phyloP scores from a whole-genome alignment of 2,329 filamentous ascomycete genomes.

The Botrytis porri region DNA sequence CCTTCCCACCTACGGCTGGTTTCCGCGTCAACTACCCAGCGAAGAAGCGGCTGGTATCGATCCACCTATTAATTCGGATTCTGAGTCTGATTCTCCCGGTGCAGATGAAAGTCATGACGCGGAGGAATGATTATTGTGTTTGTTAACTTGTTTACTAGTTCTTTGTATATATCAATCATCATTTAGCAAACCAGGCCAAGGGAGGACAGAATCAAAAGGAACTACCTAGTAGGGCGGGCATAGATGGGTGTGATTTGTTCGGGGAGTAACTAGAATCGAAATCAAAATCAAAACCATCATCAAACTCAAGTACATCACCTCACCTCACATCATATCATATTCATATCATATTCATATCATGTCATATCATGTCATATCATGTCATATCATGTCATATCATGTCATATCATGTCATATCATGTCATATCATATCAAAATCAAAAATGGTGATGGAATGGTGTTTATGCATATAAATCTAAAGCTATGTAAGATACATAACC shows the following conservation, averaged over 20 bases:
- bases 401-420: background rate
- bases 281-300: background rate
- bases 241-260: background rate
- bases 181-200: background rate
- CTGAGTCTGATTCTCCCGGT: slow-evolving; percentile 22
- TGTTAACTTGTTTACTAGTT: too few relatives aligned
- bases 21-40: slow-evolving; percentile 41
- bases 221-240: too few relatives aligned
- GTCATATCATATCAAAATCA: background rate
- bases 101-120: background rate
- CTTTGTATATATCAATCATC: too few relatives aligned
- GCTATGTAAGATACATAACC: slow-evolving; percentile 33
- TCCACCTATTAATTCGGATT: slow-evolving; percentile 26
- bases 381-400: background rate
- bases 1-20: slow-evolving; percentile 41
- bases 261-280: too few relatives aligned
- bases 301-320: background rate
- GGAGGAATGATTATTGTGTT: background rate
- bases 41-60: slow-evolving; percentile 32
- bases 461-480: slow-evolving; percentile 29
- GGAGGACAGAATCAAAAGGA: background rate
- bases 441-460: slow-evolving; percentile 22
- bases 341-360: too few relatives aligned
- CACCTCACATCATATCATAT: too few relatives aligned
- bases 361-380: background rate